Evolutionary conservation across 2,329 filamentous ascomycete genomes (phyloP).

Genomic region (Plectosphaerella cucumerina): DNA sequence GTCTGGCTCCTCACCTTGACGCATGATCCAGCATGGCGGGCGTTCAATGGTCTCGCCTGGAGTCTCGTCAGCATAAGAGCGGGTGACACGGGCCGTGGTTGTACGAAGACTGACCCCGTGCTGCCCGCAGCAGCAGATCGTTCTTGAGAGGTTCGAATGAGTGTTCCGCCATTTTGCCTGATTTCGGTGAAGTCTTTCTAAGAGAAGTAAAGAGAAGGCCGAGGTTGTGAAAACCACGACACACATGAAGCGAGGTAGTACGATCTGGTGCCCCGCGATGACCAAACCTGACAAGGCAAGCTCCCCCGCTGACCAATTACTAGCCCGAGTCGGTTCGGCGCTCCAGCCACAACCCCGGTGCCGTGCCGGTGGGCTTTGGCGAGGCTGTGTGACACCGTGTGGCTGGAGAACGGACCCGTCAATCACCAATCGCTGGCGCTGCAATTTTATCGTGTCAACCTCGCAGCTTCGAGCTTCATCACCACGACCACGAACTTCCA

Average conservation of each 20-base stretch:
- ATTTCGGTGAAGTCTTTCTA: conserved; percentile 1
- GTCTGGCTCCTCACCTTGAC: conserved; percentile 65
- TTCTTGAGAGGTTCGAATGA: conserved; percentile 85
- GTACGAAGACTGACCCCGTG: conserved; percentile 63
- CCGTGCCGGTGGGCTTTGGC: no score
- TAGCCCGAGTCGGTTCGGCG: neutral
- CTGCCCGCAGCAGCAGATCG: conserved; percentile 85
- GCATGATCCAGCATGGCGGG: conserved; percentile 98
- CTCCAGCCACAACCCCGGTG: neutral
- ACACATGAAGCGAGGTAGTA: no score
- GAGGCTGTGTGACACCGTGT: neutral
- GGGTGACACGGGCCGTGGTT: neutral
- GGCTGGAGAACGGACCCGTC: neutral
- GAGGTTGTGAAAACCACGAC: neutral
- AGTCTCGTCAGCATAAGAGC: conserved; percentile 15
- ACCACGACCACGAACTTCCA: neutral
- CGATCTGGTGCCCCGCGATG: neutral
- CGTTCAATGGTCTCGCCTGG: conserved; percentile 85
- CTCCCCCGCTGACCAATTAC: no score
- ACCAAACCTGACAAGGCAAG: neutral
- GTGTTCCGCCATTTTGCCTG: conserved; percentile 53
- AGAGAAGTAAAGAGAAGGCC: neutral
- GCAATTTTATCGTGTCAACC: conserved; percentile 3
- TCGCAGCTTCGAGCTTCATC: neutral
- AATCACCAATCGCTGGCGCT: neutral